Conservation (phyloP, 1,139 yeast genomes). For the Groenewaldozyma sp. region DNA sequence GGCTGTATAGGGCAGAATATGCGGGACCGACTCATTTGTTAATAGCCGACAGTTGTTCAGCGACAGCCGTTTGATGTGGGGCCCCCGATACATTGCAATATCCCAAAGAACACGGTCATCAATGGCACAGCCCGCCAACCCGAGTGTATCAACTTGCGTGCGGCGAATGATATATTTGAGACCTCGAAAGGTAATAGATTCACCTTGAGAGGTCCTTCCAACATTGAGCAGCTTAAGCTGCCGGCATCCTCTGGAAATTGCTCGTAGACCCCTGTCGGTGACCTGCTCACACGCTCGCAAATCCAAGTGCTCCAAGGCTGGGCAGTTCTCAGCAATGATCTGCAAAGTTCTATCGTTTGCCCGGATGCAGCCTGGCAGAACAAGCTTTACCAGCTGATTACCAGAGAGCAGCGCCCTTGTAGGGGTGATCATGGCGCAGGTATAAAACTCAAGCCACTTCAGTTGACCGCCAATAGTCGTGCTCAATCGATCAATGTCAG, state of each 20-base stretch:
- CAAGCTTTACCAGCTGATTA: constrained; percentile 43
- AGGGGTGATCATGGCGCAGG: constrained; percentile 69
- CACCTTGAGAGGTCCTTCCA: constrained; percentile 69
- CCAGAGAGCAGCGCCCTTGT: constrained; percentile 37
- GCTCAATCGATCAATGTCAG: constrained; percentile 35
- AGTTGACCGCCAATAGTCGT: constrained; percentile 39
- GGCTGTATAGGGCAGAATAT: constrained; percentile 49
- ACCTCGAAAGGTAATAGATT: constrained; percentile 62
- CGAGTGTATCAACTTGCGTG: constrained; percentile 57
- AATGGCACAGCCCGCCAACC: constrained; percentile 80
- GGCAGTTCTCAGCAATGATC: constrained; percentile 45
- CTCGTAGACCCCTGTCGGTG: constrained; percentile 64
- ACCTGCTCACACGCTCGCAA: constrained; percentile 77
- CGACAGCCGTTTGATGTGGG: constrained; percentile 54
- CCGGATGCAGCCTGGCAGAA: constrained; percentile 61
- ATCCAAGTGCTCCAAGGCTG: constrained; percentile 57
- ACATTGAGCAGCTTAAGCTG: constrained; percentile 53
- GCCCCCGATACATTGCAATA: constrained; percentile 53
- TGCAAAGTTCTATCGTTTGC: constrained; percentile 54
- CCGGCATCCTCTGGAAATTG: constrained; percentile 52
- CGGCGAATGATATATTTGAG: constrained; percentile 48
- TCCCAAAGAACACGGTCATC: constrained; percentile 78
- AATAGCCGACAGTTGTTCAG: constrained; percentile 64
- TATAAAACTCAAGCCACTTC: constrained; percentile 67
- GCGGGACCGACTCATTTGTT: constrained; percentile 60